Base-by-base conservation (phyloP, 1,139 yeast genomes). In the Candida sanyaensis region DNA sequence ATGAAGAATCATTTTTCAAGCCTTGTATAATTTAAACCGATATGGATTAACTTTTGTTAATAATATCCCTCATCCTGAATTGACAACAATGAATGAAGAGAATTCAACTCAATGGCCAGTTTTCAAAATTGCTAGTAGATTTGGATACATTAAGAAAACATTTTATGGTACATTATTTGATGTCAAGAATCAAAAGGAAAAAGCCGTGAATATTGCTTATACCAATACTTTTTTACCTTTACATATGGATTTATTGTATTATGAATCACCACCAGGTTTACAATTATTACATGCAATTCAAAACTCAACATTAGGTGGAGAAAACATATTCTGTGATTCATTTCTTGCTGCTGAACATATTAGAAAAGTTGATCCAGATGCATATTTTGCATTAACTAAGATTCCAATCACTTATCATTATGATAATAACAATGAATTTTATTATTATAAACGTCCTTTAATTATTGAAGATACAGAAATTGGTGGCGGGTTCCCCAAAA, bases 231-330 rank as follows among this genome's bases (percentile, higher is more conserved):
- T 81, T 54, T 72, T 88, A 46, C 93, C 93, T 4, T 71, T 88
- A 49, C 96, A 88, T 59, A 88, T 86, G 89, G 96, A 88, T 57
- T 72, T 88, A 37, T 73, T 85, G 44, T 88, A 88, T 65, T 84
- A 87, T 60, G 93, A 88, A 62, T 83, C 91, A 8, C 95, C 95
- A 1, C 96, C 96, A 0, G 96, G 96, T 0, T 70, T 88, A 36
- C 95, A 88, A 60, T 64, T 87, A 33, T 71, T 88, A 41, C 95
- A 88, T 57, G 77, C 82, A 45, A 78, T 88, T 43, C 73, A 80
- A 44, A 88, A 88, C 62, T 73, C 80, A 6, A 79, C 88, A 4
- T 52, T 57, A 2, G 95, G 93, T 2, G 92, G 92, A 3, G 91
- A 86, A 46, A 85, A 83, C 45, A 66, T 84, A 9, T 88, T 86